Percentiles rank a stretch among this genome's conserved stretches.
phyloP scores from a whole-genome alignment of 306 rosid species.

The Ammopiptanthus mongolicus region DNA sequence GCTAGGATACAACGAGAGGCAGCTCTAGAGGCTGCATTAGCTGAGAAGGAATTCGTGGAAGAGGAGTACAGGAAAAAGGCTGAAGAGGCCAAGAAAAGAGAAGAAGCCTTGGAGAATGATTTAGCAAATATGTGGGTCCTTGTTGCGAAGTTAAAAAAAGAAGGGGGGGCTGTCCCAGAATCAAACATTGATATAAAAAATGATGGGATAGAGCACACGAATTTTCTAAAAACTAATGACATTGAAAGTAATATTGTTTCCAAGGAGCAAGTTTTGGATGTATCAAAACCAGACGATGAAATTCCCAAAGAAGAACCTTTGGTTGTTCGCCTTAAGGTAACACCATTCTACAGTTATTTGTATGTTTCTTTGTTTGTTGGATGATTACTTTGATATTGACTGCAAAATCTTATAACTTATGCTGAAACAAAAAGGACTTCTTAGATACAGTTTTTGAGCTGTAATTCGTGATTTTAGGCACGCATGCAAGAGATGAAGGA shows the following conservation, averaged over 20 bases:
- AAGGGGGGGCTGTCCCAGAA: constrained; percentile 63
- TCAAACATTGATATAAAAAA: constrained; percentile 48
- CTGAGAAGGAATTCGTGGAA: constrained; percentile 85
- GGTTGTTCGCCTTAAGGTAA: constrained; percentile 94
- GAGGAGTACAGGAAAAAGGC: constrained; percentile 72
- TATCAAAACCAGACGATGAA: constrained; percentile 50
- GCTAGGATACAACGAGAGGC: constrained; percentile 97
- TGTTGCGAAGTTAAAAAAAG: constrained; percentile 96
- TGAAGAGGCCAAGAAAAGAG: constrained; percentile 92
- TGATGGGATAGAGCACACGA: constrained; percentile 40
- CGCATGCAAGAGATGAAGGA: constrained; percentile 99
- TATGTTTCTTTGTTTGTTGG: constrained; percentile 4
- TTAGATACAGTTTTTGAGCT: not conserved
- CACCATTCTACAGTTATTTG: not conserved
- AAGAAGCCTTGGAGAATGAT: constrained; percentile 93
- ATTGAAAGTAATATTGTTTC: constrained; percentile 26
- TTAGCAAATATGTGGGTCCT: constrained; percentile 99
- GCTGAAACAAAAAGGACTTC: not conserved
- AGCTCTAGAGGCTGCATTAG: constrained; percentile 82
- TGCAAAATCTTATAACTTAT: not conserved
- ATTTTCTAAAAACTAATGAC: constrained; percentile 35
- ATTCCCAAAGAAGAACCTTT: constrained; percentile 66
- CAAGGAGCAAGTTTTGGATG: constrained; percentile 49
- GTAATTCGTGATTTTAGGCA: constrained; percentile 53
- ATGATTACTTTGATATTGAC: not conserved